Percentiles rank a stretch among this genome's conserved stretches.
These are phyloP conservation scores for Bassia scoparia DNA, from an alignment of 148 eudicot genomes.

Conservation along the genomic window DNA sequence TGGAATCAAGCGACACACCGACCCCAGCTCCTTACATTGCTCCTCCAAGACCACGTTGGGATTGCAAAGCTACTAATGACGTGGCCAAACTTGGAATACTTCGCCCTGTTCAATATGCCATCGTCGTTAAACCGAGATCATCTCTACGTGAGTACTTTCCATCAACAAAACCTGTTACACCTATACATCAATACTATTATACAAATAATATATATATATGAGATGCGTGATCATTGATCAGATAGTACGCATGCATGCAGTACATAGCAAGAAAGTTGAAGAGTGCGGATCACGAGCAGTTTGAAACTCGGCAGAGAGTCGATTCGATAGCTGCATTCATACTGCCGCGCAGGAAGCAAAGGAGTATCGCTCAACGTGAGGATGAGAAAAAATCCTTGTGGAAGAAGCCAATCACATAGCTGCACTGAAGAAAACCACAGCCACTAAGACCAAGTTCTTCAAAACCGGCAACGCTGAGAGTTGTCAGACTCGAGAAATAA, in stretches of 20 bases:
- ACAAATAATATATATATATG: no score
- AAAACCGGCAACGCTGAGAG: no score
- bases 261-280: constrained; percentile 76
- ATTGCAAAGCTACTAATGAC: constrained; percentile 66
- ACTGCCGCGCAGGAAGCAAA: constrained; percentile 53
- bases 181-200: no score
- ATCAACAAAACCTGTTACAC: no score
- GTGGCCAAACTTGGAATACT: constrained; percentile 75
- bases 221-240: no score
- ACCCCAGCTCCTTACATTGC: constrained; percentile 60
- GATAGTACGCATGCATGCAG: no score
- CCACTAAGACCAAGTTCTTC: constrained; percentile 41
- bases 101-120: constrained; percentile 63
- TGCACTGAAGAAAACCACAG: constrained; percentile 44
- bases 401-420: constrained; percentile 58
- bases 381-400: constrained; percentile 51
- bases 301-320: constrained; percentile 43
- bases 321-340: constrained; percentile 65
- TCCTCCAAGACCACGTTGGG: constrained; percentile 74
- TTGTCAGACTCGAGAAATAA: constrained; percentile 43
- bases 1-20: constrained; percentile 73
- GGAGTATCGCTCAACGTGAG: constrained; percentile 47
- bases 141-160: constrained; percentile 55
- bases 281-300: constrained; percentile 72
- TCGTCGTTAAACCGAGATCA: constrained; percentile 67